A percentile compares a stretch with the other conserved stretches of the same genome.
Evolutionary conservation across 352 stramenopile genomes (phyloP).

Genomic region (Globisporangium cystogenes): DNA sequence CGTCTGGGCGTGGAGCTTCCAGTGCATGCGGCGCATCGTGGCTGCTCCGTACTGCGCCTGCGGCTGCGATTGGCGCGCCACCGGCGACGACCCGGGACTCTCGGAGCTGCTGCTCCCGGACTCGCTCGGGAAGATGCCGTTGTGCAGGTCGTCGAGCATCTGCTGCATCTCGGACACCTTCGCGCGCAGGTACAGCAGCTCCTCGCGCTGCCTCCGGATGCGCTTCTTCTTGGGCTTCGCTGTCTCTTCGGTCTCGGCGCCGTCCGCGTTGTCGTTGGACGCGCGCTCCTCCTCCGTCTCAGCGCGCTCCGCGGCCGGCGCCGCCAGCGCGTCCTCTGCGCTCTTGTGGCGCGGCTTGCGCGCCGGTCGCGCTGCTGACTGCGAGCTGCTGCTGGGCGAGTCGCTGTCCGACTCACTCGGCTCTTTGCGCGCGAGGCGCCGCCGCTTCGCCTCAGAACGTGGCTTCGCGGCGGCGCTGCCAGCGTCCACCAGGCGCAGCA

Average conservation of each 20-base stretch:
- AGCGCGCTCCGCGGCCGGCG: no score
- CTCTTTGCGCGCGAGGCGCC: background rate
- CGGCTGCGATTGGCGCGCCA: background rate
- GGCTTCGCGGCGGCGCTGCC: background rate
- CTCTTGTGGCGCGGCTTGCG: no score
- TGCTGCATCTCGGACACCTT: slow-evolving; percentile 11
- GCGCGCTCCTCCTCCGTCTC: no score
- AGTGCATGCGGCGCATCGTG: slow-evolving; percentile 5
- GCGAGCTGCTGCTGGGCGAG: no score
- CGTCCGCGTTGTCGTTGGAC: background rate
- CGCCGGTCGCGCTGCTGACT: no score
- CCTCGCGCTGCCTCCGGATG: slow-evolving; percentile 7
- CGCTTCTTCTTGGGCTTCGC: slow-evolving; percentile 11
- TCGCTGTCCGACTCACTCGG: no score
- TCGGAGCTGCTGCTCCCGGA: background rate
- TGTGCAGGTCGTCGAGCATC: slow-evolving; percentile 2
- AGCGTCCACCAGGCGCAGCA: slow-evolving; percentile 6
- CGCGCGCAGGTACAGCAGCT: slow-evolving; percentile 7
- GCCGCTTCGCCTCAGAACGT: background rate
- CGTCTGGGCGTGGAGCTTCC: slow-evolving; percentile 22
- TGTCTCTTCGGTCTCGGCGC: no score
- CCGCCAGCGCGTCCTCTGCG: no score
- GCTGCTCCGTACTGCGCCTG: background rate
- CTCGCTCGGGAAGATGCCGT: background rate
- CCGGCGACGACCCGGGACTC: background rate